phyloP scores from a whole-genome alignment of 192 early-diverging fungal genomes.

The Rhizophagus clarus region DNA sequence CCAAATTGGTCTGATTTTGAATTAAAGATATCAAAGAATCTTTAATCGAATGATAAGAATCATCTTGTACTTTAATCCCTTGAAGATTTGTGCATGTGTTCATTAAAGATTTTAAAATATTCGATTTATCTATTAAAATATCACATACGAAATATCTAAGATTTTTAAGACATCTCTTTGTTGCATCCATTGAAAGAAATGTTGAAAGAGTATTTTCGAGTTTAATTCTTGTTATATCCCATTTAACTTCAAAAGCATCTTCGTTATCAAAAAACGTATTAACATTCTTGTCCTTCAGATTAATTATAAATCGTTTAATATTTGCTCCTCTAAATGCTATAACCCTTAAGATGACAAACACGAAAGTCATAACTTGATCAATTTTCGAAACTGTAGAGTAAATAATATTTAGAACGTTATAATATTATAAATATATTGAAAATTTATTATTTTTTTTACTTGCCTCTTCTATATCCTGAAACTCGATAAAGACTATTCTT shows the following conservation, averaged over 20 bases:
- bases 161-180: not conserved
- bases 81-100: not conserved
- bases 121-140: not conserved
- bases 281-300: not conserved
- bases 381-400: not conserved
- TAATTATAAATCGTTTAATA: not conserved
- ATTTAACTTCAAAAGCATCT: not conserved
- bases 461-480: not conserved
- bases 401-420: not conserved
- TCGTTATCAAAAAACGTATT: not conserved
- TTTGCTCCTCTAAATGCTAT: not conserved
- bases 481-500: not conserved
- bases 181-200: not conserved
- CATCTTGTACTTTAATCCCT: not conserved
- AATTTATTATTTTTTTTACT: not conserved
- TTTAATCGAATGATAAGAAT: conserved; percentile 1
- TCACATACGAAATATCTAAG: not conserved
- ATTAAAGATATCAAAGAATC: not conserved
- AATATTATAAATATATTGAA: too few relatives aligned
- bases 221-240: not conserved
- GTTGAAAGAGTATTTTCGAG: not conserved
- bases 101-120: not conserved
- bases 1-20: not conserved
- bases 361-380: not conserved
- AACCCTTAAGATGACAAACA: not conserved